A percentile compares a stretch with the other conserved stretches of the same genome.
Conservation (phyloP, 768 basidiomycete genomes). For the Amanita exitialis region DNA sequence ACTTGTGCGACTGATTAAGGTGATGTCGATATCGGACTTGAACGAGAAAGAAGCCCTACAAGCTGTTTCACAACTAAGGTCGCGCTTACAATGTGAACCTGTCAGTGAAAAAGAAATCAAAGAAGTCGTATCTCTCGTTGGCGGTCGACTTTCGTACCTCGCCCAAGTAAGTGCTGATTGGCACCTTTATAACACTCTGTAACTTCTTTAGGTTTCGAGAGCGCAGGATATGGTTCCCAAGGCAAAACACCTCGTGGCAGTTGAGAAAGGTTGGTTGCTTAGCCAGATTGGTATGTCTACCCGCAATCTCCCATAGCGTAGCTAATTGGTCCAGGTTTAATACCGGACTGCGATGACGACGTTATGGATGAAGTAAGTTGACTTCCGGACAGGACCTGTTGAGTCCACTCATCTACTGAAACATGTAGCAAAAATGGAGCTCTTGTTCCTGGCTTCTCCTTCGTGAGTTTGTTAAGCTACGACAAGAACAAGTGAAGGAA, state of each 20-base stretch:
- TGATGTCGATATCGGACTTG: constrained; percentile 68
- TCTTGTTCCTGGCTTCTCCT: constrained; percentile 76
- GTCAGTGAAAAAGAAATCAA: constrained; percentile 23
- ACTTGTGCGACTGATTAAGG: constrained; percentile 21
- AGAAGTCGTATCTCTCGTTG: constrained; percentile 51
- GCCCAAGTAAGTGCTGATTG: constrained; percentile 31
- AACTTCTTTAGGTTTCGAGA: constrained; percentile 34
- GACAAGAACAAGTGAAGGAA: constrained; percentile 37
- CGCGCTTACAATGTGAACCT: constrained; percentile 21
- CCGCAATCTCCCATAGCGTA: not conserved
- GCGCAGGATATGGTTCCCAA: constrained; percentile 49
- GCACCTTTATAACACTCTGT: not conserved
- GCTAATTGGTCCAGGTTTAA: constrained; percentile 32
- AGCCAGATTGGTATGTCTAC: constrained; percentile 55
- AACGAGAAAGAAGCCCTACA: constrained; percentile 43
- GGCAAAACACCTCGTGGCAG: constrained; percentile 55
- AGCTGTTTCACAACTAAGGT: constrained; percentile 46
- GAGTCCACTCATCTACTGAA: not conserved
- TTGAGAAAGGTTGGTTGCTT: constrained; percentile 73
- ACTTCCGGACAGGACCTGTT: not conserved
- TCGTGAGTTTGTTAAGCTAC: constrained; percentile 58
- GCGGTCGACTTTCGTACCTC: constrained; percentile 75
- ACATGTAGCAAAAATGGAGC: constrained; percentile 63
- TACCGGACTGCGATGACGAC: constrained; percentile 76
- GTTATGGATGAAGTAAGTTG: constrained; percentile 76